Evolutionary conservation across 1,284 basidiomycete species (phyloP), one percentile per base, ranked within the genome.

Genomic region (Puccinia polysora): DNA sequence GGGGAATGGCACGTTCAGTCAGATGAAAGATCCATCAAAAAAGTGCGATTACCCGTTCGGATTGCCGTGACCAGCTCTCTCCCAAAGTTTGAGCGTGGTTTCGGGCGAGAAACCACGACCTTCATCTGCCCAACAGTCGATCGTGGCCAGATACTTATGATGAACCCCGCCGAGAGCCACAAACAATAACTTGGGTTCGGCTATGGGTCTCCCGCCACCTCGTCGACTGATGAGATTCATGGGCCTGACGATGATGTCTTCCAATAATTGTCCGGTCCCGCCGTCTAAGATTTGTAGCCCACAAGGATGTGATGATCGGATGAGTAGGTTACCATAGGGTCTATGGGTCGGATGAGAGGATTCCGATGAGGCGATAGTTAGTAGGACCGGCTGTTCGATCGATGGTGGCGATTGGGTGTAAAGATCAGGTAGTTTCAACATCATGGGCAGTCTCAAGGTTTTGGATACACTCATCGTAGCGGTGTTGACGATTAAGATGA

Each of bases 221-320:
- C 87, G 84, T 75, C 89, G 83, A 25, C 91, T 90, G 18, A 97
- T 87, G 72, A 91, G 86, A 81, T 97, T 98, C 23, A 92, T 93
- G 8, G 95, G 91, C 0, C 90, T 88, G 3, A 99, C 86, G 80
- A 98, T 94, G 30, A 98, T 83, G 80, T 99, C 95, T 60, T 87
- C 87, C 0, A 91, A 78, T 2, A 94, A 84, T 62, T 85, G 84
- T 36, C 88, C 88, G 7, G 86, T 84, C 14, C 84, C 81, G 0
- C 89, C 87, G 38, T 91, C 89, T 81, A 91, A 94, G 52, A 91
- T 87, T 81, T 98, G 96, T 52, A 99, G 82, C 14, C 91, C 91
- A 4, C 94, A 95, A 0, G 93, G 89, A 78, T 98, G 93, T 0
- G 94, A 95, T 0, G 95, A 92, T 0, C 91, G 89, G 18, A 98